These are phyloP conservation scores for Tardiomyces blankii DNA, from an alignment of 1,139 yeast genomes.

Conservation along the genomic window DNA sequence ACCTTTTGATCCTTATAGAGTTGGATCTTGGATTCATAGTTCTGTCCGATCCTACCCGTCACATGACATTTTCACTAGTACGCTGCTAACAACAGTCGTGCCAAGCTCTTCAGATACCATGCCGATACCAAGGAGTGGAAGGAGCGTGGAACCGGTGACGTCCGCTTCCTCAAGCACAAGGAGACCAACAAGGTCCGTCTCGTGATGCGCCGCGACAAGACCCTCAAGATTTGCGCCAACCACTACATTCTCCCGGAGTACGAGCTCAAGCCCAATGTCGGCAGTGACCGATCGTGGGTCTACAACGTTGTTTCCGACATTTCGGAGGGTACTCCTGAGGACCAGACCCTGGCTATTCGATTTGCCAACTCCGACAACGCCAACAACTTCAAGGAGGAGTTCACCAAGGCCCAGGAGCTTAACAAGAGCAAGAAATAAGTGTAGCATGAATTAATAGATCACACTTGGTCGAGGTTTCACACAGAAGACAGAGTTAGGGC, in stretches of 20 bases:
- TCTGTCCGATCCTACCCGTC: too few species aligned
- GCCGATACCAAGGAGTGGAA: constrained; percentile 82
- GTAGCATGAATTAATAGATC: neutral
- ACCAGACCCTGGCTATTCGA: constrained; percentile 92
- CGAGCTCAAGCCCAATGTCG: constrained; percentile 83
- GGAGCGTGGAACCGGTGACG: constrained; percentile 99
- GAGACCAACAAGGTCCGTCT: constrained; percentile 70
- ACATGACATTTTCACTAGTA: too few species aligned
- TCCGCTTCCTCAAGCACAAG: constrained; percentile 87
- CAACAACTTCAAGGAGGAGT: constrained; percentile 86
- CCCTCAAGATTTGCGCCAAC: constrained; percentile 95
- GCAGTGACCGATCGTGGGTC: constrained; percentile 98
- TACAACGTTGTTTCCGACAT: constrained; percentile 90
- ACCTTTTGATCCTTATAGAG: too few species aligned
- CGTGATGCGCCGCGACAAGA: constrained; percentile 98
- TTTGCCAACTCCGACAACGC: constrained; percentile 97
- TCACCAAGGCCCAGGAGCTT: constrained; percentile 65
- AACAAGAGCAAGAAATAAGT: constrained; percentile 34
- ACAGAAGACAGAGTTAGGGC: too few species aligned
- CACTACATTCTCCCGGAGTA: constrained; percentile 83
- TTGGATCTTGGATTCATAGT: too few species aligned
- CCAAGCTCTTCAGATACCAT: constrained; percentile 88
- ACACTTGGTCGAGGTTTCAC: neutral
- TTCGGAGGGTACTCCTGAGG: constrained; percentile 93
- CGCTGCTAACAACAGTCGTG: constrained; percentile 34